Base-by-base conservation (phyloP, 2,329 filamentous ascomycete species). In the Didymosphaeria variabile region DNA sequence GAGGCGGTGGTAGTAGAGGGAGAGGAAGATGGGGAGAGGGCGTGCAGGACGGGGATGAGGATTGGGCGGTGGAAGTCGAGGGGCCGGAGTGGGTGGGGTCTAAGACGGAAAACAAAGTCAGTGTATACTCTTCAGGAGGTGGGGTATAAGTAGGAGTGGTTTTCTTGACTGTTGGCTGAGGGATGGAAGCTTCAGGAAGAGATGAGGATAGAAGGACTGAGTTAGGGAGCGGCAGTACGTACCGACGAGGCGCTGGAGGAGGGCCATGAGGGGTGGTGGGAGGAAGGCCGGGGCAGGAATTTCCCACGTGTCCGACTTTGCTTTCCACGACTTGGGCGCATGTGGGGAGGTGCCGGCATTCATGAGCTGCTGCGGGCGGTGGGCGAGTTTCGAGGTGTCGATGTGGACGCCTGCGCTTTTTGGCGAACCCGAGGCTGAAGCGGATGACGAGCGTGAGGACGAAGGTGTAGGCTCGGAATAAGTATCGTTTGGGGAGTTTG, bases 11-110 rank as follows among this genome's bases (percentile, higher is more conserved):
- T 76, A 70, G 53, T 76, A 77, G 19, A 77, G 46, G 9, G 71
- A 74, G 21, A 75, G 61, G 42, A 77, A 77, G 6, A 77, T 73
- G 3, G 74, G 3, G 69, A 71, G 2, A 77, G 57, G 0, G 69
- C 72, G 32, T 76, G 70, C n/a, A 76, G 67, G 9, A 66, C 66
- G 1, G 73, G 71, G n/a, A 71, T 52, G 1, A 76, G 51, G 1
- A 64, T 62, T 8, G 67, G 59, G 13, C 62, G 56, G 32, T 76
- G 60, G 31, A 70, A 26, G 47, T 76, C 72, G 1, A 72, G 36
- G 0, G 63, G 6, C 63, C 65, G 9, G 58, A 57, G 23, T 44
- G 23, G 8, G 55, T n/a, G n/a, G 67, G 60, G 3, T 66, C 57
- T 29, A 29, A 29, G 26, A 6, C 6, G 26, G 26, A 6, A 29